Base-by-base conservation (phyloP, 106 monocot species). In the Dactylorhiza incarnata region DNA sequence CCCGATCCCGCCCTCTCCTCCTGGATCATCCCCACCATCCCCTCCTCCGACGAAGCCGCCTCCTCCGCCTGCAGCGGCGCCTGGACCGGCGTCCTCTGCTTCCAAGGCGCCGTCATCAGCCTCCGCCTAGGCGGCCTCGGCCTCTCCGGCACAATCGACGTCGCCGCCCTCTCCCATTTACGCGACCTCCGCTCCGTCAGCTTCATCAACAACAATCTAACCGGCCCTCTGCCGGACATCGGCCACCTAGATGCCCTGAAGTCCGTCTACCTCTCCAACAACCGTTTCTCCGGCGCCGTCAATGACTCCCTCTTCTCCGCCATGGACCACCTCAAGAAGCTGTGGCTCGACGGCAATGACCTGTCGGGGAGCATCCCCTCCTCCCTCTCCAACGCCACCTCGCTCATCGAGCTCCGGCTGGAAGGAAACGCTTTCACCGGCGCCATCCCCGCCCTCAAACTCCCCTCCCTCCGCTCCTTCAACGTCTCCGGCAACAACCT, bases 391-490 rank as follows among this genome's bases (percentile, higher is more conserved):
- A 72, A 76, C 9, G 70, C 77, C 26, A 26, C 75, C 29, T n/a
- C 13, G 8, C 82, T 92, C 49, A 71, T 80, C 9, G 92, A 92
- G 79, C 78, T 92, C n/a, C 92, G 75, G 43, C 74, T 92, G 22
- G 92, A 92, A 19, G 44, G 74, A 70, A 92, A 92, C 62, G 47
- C 12, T 8, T 85, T 92, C 81, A 53, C 78, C 26, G 92, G 92
- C 5, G 7, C 14, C 16, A 79, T 92, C 22, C 92, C 92, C 2
- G 51, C 70, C 9, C 4, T 77, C 29, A 8, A 25, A 9, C 74
- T 72, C 9, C 44, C 68, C 3, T 58, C 71, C 7, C 62, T 92
- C 48, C 71, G 12, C 11, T 67, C 53, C 8, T 79, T 92, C 59
- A 81, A 89, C 48, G 78, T 77, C 1, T 84, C 88, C 3, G 54